phyloP scores from a whole-genome alignment of 2,329 filamentous ascomycete genomes.

The Colletotrichum falcatum region DNA sequence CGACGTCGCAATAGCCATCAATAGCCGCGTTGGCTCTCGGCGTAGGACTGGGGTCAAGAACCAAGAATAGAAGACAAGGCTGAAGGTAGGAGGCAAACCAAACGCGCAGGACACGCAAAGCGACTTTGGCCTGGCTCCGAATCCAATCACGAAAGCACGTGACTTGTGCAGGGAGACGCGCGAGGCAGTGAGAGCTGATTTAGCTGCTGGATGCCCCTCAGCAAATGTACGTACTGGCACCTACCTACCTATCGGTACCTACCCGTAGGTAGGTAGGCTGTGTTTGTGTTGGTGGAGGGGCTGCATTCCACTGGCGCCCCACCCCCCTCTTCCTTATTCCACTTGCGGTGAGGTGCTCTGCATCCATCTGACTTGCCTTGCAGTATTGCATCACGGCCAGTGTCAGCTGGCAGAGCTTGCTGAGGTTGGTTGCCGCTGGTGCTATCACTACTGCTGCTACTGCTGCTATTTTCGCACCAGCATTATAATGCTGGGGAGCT shows the following conservation, averaged over 20 bases:
- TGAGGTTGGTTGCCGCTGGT: background rate
- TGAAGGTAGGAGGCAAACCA: background rate
- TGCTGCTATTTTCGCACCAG: slow-evolving; percentile 11
- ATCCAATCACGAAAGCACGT: slow-evolving; percentile 36
- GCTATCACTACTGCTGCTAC: background rate
- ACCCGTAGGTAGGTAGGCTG: too few relatives aligned
- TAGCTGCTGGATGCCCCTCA: slow-evolving; percentile 6
- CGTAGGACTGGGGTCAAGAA: background rate
- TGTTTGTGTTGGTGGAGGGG: slow-evolving; percentile 26
- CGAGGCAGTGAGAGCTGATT: slow-evolving; percentile 1
- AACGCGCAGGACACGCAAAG: slow-evolving; percentile 19
- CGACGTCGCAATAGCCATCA: background rate
- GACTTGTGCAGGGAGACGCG: background rate
- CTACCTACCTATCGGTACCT: too few relatives aligned
- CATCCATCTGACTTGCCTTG: slow-evolving; percentile 41
- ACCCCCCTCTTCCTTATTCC: slow-evolving; percentile 14
- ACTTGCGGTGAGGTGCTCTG: slow-evolving; percentile 34
- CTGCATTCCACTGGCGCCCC: slow-evolving; percentile 14
- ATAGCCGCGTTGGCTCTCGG: background rate
- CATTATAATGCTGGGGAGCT: slow-evolving; percentile 24
- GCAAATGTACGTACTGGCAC: background rate
- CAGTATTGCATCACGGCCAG: slow-evolving; percentile 40
- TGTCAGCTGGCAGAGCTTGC: slow-evolving; percentile 32
- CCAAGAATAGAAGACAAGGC: background rate
- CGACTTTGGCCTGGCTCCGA: background rate